Evolutionary conservation across 768 basidiomycete species (phyloP).

Genomic region (Mycena kentingensis): DNA sequence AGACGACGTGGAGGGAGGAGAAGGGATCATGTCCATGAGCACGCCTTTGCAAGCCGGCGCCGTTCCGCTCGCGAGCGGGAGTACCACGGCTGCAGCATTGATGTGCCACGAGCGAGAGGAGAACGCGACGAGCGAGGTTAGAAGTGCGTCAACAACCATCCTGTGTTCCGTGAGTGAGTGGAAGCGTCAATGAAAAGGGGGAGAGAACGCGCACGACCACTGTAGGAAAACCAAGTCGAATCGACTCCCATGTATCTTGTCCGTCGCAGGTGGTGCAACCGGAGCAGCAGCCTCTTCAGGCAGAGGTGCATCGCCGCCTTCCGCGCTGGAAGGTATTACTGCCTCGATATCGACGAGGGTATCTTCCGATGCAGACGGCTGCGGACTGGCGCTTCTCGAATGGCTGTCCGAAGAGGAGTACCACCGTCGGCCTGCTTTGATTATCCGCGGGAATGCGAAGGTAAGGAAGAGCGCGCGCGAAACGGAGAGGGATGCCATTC

Average conservation of each 20-base stretch:
- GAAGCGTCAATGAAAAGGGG: neutral
- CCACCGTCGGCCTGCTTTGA: constrained; percentile 5
- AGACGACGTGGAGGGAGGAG: neutral
- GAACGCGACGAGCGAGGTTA: constrained; percentile 7
- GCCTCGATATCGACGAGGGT: neutral
- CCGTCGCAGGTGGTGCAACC: neutral
- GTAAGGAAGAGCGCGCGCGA: constrained; percentile 21
- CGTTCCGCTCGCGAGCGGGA: constrained; percentile 10
- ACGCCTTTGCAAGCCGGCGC: constrained; percentile 15
- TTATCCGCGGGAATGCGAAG: constrained; percentile 17
- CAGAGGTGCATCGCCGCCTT: neutral
- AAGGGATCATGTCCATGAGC: constrained; percentile 13
- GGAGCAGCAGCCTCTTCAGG: neutral
- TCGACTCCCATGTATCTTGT: constrained; percentile 3
- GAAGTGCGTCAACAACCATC: constrained; percentile 8
- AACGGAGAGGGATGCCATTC: constrained; percentile 17
- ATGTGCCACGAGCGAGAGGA: constrained; percentile 9
- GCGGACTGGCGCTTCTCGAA: no score
- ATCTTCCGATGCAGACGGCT: no score
- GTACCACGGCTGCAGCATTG: constrained; percentile 5
- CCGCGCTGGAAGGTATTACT: neutral
- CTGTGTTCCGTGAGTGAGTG: neutral
- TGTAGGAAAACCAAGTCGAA: constrained; percentile 12
- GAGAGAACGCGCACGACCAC: constrained; percentile 10
- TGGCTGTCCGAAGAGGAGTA: neutral